phyloP scores from a whole-genome alignment of 1,139 yeast species.

The Geotrichum klebahnii region DNA sequence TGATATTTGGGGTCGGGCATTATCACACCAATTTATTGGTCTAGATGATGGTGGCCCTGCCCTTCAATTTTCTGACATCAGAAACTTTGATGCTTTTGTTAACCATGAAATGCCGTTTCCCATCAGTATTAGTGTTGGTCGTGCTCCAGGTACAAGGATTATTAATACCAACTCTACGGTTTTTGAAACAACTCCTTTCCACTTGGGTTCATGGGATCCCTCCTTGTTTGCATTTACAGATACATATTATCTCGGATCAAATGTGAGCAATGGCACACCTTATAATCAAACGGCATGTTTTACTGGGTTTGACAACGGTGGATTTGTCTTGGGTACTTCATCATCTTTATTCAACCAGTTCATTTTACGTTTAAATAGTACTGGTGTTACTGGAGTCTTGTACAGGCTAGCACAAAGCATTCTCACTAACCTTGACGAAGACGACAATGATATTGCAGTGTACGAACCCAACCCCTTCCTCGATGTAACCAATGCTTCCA shows the following conservation, averaged over 20 bases:
- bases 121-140: slow-evolving; percentile 76
- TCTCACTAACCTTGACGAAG: slow-evolving; percentile 32
- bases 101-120: slow-evolving; percentile 84
- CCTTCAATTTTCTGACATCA: slow-evolving; percentile 61
- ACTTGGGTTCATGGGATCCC: slow-evolving; percentile 86
- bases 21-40: slow-evolving; percentile 69
- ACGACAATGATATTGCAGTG: slow-evolving; percentile 61
- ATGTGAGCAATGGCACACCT: slow-evolving; percentile 52
- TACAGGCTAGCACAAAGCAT: slow-evolving; percentile 41
- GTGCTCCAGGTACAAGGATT: slow-evolving; percentile 58
- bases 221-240: slow-evolving; percentile 66
- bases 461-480: slow-evolving; percentile 78
- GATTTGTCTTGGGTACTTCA: slow-evolving; percentile 72
- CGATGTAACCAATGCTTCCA: slow-evolving; percentile 29
- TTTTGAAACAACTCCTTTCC: slow-evolving; percentile 79
- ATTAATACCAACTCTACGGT: slow-evolving; percentile 66
- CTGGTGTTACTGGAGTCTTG: slow-evolving; percentile 49
- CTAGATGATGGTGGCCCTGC: slow-evolving; percentile 58
- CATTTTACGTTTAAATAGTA: slow-evolving; percentile 54
- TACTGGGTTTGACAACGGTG: slow-evolving; percentile 73
- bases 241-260: slow-evolving; percentile 68
- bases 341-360: slow-evolving; percentile 74
- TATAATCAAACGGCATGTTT: slow-evolving; percentile 44
- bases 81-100: slow-evolving; percentile 52
- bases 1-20: slow-evolving; percentile 91